A percentile compares a stretch with the other conserved stretches of the same genome.
These are phyloP conservation scores for Ceratocystis colombiana DNA, from an alignment of 2,329 filamentous ascomycete genomes.

Conservation along the genomic window DNA sequence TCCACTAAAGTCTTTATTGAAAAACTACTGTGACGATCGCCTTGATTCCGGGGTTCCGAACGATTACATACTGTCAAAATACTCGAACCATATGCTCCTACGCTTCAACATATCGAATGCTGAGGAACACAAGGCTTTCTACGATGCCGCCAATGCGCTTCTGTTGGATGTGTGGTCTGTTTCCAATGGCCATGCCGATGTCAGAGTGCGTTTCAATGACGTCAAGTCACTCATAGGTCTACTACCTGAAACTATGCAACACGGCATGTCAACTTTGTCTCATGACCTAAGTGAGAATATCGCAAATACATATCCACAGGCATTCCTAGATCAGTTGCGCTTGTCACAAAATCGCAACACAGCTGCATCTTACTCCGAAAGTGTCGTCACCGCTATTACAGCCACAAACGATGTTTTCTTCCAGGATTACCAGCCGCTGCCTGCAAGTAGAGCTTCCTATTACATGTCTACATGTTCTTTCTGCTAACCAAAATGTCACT, in stretches of 20 bases:
- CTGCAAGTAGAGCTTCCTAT: slow-evolving; percentile 36
- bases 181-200: slow-evolving; percentile 70
- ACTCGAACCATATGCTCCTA: slow-evolving; percentile 75
- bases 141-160: slow-evolving; percentile 62
- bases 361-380: slow-evolving; percentile 2
- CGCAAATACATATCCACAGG: slow-evolving; percentile 58
- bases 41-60: not conserved
- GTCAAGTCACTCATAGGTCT: slow-evolving; percentile 69
- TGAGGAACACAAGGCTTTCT: slow-evolving; percentile 57
- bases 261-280: slow-evolving; percentile 64
- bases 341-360: not conserved
- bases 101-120: slow-evolving; percentile 68
- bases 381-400: not conserved
- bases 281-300: slow-evolving; percentile 69
- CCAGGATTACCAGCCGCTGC: slow-evolving; percentile 77
- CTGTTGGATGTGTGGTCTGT: slow-evolving; percentile 89
- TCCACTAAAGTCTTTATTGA: not conserved
- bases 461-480: not conserved
- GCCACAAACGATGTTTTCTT: slow-evolving; percentile 70
- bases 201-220: slow-evolving; percentile 65
- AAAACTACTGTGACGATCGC: not conserved
- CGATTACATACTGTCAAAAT: slow-evolving; percentile 34
- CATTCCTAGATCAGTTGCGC: slow-evolving; percentile 5
- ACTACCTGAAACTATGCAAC: slow-evolving; percentile 63
- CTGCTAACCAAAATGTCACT: not conserved